Conservation (phyloP, 805 yeast species). For the Saccharomycopsis fodiens region DNA sequence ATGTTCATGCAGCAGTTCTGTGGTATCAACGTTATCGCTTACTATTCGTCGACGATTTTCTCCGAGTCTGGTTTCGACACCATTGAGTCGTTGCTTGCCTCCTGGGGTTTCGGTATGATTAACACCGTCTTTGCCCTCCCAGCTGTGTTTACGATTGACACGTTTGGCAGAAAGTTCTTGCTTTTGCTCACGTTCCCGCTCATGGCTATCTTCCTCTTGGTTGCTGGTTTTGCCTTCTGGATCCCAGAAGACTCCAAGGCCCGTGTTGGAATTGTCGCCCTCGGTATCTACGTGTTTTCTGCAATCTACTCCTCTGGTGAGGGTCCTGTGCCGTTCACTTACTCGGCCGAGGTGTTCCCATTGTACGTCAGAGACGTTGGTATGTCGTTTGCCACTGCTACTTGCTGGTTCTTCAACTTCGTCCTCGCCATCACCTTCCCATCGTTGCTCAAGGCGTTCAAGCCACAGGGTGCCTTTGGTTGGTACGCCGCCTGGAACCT, state of each 20-base stretch:
- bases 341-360: slow-evolving; percentile 80
- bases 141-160: slow-evolving; percentile 73
- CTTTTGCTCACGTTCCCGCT: slow-evolving; percentile 54
- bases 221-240: slow-evolving; percentile 69
- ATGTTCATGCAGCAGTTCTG: slow-evolving; percentile 91
- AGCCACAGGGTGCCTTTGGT: slow-evolving; percentile 80
- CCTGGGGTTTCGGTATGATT: slow-evolving; percentile 81
- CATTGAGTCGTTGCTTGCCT: slow-evolving; percentile 61
- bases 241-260: slow-evolving; percentile 42
- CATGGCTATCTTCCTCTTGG: slow-evolving; percentile 50
- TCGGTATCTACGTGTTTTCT: slow-evolving; percentile 69
- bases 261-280: slow-evolving; percentile 57
- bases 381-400: slow-evolving; percentile 71
- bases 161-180: slow-evolving; percentile 62
- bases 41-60: slow-evolving; percentile 75
- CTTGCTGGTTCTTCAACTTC: slow-evolving; percentile 69
- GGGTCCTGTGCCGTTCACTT: slow-evolving; percentile 87
- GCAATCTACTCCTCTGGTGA: slow-evolving; percentile 76
- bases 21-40: slow-evolving; percentile 83
- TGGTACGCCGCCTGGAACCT: slow-evolving; percentile 84
- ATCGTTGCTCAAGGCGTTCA: slow-evolving; percentile 53
- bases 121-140: slow-evolving; percentile 79
- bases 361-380: slow-evolving; percentile 73
- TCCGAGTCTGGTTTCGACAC: slow-evolving; percentile 56
- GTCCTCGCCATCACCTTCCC: slow-evolving; percentile 76